Conservation (phyloP, 208 protist species). For the Polymyxa betae region DNA sequence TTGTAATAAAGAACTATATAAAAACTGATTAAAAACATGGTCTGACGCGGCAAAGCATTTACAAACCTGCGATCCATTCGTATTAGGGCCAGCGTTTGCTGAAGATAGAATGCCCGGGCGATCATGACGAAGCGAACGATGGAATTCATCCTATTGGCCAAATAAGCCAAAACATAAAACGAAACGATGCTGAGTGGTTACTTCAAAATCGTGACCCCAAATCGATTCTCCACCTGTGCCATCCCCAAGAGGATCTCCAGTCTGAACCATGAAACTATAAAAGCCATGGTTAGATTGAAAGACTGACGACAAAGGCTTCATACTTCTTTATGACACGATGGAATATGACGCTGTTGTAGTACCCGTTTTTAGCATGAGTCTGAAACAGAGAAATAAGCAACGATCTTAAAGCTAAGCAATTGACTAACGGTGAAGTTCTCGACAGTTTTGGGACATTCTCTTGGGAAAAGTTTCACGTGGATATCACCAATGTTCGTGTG, state of each 20-base stretch:
- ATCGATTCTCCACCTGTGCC: conserved; percentile 89
- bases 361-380: conserved; percentile 79
- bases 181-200: background rate
- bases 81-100: conserved; percentile 86
- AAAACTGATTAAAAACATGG: conserved; percentile 33
- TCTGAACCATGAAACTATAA: conserved; percentile 68
- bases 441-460: conserved; percentile 86
- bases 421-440: conserved; percentile 86
- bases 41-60: background rate
- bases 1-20: conserved; percentile 76
- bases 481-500: conserved; percentile 86
- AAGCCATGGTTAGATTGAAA: conserved; percentile 87
- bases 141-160: conserved; percentile 80
- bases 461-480: conserved; percentile 83
- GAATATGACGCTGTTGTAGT: conserved; percentile 90
- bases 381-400: background rate
- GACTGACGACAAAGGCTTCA: background rate
- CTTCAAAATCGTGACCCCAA: conserved; percentile 84
- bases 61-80: conserved; percentile 67
- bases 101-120: conserved; percentile 84
- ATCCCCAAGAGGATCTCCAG: conserved; percentile 75
- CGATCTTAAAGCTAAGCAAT: background rate
- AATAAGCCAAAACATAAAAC: background rate
- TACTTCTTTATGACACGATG: conserved; percentile 86
- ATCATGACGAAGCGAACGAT: conserved; percentile 71